Evolutionary conservation across 2,329 filamentous ascomycete genomes (phyloP), one percentile per base, ranked within the genome.

Genomic region (Pseudopyricularia cyperi): DNA sequence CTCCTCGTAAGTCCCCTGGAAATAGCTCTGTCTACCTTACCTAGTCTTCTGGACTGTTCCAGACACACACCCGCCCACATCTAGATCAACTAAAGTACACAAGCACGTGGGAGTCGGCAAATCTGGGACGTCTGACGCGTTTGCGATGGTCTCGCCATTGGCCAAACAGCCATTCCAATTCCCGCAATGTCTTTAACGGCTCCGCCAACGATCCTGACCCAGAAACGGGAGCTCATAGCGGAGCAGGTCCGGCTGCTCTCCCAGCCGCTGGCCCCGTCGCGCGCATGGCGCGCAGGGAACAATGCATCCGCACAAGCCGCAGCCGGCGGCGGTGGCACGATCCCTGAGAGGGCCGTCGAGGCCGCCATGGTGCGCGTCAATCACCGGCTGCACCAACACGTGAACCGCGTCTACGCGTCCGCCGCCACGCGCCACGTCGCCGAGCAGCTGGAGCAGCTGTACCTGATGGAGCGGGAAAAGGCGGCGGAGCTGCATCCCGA

Each of bases 371-470:
- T 70, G 56, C 73, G 72, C 39, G 69, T 86, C 12, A 85, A 86
- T 61, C 75, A 80, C 54, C 67, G 73, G 15, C 66, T 87, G 14
- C 75, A 77, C 57, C 80, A 83, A 57, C 85, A 89, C 62, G 75
- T 75, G 30, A 77, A 77, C 34, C 75, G 80, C 52, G 80, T 80
- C 5, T 87, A 87, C 62, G 75, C 80, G 15, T 76, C 82, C 0
- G 81, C 85, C 58, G 82, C 83, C n/a, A 79, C 76, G 50, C 76
- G 83, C 34, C 82, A 86, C 59, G 76, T 88, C 17, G 83, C 84
- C 2, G 83, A 87, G 68, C 84, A 89, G 67, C 80, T 89, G 42
- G 82, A 86, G 64, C 66, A 67, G 48, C 67, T 85, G 46, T 88
- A 87, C 63, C 11, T 74, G 75, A 64, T 44, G 22, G 39, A 44